Evolutionary conservation across 805 yeast species (phyloP), one percentile per base, ranked within the genome.

Genomic region (Grigorovia transvaalensis): DNA sequence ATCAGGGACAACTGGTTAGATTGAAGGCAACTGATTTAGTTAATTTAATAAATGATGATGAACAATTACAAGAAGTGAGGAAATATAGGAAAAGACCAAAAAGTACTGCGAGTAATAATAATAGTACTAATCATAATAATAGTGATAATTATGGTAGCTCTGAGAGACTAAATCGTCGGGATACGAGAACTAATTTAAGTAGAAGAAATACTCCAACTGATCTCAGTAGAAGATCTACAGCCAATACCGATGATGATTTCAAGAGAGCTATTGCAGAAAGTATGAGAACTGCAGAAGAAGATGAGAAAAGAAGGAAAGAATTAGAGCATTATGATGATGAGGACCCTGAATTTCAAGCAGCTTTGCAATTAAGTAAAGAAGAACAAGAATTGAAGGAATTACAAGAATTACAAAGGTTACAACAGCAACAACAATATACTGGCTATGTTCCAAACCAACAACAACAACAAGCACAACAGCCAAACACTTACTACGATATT

Each of bases 21-120:
- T 88, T 88, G 44, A 88, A 90, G 70, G 96, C 97, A 1, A 86
- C 84, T 63, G 96, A 88, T 59, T 74, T 91, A 65, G 87, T 95
- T 0, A 69, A 84, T n/a, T 71, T 91, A 53, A 71, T 91, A 60
- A 74, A 77, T 59, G 95, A 91, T 65, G 90, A 85, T 55, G 96
- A 88, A 59, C 76, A 95, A 61, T 76, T 91, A 55, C 71, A 76
- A 42, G 78, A 78, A 52, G 96, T 85, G 65, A 75, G 97, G 54
- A 75, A 73, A 38, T 61, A 56, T 9, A 55, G 72, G 33, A 51
- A 61, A 20, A 54, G 80, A 72, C 63, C 66, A 49, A 60, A 63
- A 29, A 56, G 64, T 49, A 55, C 49, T 27, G 55, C 60, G 45
- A 50, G 50, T n/a, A 66, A 61, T 23, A 33, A 45, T 38, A 48